A percentile compares a stretch with the other conserved stretches of the same genome.
These are phyloP conservation scores for Dichomitus squalens DNA, from an alignment of 1,284 basidiomycete species.

Conservation along the genomic window DNA sequence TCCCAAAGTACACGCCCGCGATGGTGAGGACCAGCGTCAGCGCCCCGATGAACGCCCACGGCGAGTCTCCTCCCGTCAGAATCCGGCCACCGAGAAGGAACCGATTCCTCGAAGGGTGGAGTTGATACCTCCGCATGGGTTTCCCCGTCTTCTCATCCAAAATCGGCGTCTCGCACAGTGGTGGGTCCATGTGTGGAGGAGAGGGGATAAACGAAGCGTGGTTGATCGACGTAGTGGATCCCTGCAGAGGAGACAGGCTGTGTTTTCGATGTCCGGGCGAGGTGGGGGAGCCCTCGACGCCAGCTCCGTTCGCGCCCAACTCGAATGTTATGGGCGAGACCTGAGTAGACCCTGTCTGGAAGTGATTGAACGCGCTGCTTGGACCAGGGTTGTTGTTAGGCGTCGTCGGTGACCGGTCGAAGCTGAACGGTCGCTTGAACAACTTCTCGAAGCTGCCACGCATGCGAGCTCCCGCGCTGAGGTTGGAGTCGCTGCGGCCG, in stretches of 20 bases:
- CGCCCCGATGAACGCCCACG: constrained; percentile 73
- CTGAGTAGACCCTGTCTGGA: constrained; percentile 26
- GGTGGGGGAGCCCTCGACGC: constrained; percentile 22
- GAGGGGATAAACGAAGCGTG: constrained; percentile 44
- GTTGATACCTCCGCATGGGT: constrained; percentile 55
- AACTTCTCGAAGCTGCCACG: constrained; percentile 57
- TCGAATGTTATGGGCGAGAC: constrained; percentile 33
- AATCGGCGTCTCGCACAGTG: constrained; percentile 49
- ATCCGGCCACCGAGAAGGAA: constrained; percentile 75
- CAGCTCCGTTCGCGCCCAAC: constrained; percentile 22
- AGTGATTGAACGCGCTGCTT: constrained; percentile 19
- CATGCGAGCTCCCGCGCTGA: constrained; percentile 42
- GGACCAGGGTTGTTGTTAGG: constrained; percentile 22
- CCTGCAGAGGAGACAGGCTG: constrained; percentile 24
- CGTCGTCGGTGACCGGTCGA: constrained; percentile 43
- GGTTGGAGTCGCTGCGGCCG: constrained; percentile 31
- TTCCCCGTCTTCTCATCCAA: constrained; percentile 44
- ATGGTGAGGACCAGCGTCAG: constrained; percentile 67
- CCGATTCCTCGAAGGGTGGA: constrained; percentile 71
- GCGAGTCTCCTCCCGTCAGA: constrained; percentile 84
- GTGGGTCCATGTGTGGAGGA: constrained; percentile 30
- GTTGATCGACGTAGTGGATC: constrained; percentile 33
- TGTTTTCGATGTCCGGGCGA: constrained; percentile 28
- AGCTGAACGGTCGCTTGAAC: constrained; percentile 55
- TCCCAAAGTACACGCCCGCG: constrained; percentile 80